These are phyloP conservation scores for Lentinula lateritia DNA, from an alignment of 768 basidiomycete genomes.

Conservation along the genomic window DNA sequence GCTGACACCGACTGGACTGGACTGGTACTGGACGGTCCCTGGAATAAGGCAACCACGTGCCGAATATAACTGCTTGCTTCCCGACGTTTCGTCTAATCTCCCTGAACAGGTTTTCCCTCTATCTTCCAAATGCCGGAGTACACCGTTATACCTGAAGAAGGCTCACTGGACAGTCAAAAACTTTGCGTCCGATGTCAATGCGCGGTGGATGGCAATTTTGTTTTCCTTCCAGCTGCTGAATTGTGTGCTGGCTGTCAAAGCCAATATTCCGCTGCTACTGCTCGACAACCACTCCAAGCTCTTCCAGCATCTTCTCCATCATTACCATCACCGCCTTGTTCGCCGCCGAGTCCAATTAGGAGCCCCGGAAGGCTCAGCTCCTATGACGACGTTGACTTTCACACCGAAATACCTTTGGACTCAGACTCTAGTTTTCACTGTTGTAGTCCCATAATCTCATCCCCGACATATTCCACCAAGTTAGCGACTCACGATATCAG, in stretches of 20 bases:
- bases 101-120: slow-evolving; percentile 15
- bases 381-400: slow-evolving; percentile 18
- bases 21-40: neutral
- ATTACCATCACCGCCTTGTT: slow-evolving; percentile 3
- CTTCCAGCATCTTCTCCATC: slow-evolving; percentile 18
- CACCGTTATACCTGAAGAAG: slow-evolving; percentile 11
- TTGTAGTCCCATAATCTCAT: slow-evolving; percentile 8
- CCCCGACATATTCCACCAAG: slow-evolving; percentile 1
- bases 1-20: neutral
- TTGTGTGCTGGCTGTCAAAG: slow-evolving; percentile 47
- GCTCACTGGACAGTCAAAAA: slow-evolving; percentile 22
- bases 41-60: slow-evolving; percentile 1
- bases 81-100: slow-evolving; percentile 11
- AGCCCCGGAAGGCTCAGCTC: slow-evolving; percentile 15
- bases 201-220: slow-evolving; percentile 28
- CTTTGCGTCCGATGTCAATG: slow-evolving; percentile 40
- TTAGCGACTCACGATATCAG: neutral
- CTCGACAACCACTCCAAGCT: slow-evolving; percentile 13
- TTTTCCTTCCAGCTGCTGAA: slow-evolving; percentile 21
- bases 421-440: slow-evolving; percentile 10
- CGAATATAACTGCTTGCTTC: neutral
- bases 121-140: slow-evolving; percentile 46
- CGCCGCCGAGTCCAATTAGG: slow-evolving; percentile 17
- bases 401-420: slow-evolving; percentile 14
- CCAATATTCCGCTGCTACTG: slow-evolving; percentile 20